Evolutionary conservation across 306 rosid genomes (phyloP).

Genomic region (Rosa rugosa): DNA sequence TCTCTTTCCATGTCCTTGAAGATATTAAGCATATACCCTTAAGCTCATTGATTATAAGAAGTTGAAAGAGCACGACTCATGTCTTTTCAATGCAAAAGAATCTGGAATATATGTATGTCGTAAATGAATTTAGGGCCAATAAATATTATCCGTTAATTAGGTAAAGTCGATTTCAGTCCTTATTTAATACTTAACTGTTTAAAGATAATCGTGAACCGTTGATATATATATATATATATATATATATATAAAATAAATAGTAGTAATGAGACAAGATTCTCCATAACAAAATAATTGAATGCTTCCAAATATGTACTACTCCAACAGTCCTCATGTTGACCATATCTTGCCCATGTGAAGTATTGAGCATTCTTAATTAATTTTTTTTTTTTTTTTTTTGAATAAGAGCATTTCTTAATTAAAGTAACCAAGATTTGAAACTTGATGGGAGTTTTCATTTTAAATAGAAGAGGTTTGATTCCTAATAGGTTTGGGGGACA

Average conservation of each 20-base stretch:
- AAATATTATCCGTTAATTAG: neutral
- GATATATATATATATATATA: neutral
- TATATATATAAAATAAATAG: too few relatives aligned
- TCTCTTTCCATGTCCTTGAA: neutral
- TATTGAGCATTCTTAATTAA: too few relatives aligned
- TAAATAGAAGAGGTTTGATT: neutral
- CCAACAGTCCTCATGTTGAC: neutral
- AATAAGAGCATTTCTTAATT: neutral
- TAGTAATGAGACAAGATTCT: neutral
- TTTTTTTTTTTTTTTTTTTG: too few relatives aligned
- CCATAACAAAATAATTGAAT: neutral
- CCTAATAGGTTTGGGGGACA: neutral
- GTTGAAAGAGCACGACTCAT: neutral
- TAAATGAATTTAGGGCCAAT: neutral
- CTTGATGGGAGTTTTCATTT: neutral
- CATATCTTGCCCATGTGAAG: constrained; percentile 14
- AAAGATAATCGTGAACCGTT: neutral
- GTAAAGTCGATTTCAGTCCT: neutral
- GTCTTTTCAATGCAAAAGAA: neutral
- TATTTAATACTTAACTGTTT: neutral
- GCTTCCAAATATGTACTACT: neutral
- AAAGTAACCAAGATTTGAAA: neutral
- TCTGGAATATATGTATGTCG: neutral
- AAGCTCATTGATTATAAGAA: neutral
- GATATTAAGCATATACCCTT: neutral